Conservation (phyloP, 2,329 filamentous ascomycete species). For the Colletotrichum caudatum region DNA sequence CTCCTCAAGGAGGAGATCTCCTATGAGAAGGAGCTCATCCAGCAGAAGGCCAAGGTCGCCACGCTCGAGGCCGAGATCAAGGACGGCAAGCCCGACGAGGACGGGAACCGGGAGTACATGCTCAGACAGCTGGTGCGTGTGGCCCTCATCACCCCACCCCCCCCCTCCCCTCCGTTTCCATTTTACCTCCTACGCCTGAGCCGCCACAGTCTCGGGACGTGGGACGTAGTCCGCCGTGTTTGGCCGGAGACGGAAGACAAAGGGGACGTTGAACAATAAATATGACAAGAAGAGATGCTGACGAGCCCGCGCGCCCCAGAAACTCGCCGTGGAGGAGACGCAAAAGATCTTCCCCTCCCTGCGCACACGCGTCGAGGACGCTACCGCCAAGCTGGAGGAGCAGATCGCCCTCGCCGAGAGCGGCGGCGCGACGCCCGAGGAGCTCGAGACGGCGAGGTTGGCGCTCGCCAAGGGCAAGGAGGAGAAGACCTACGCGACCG, state of each 20-base stretch:
- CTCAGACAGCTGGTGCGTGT: constrained; percentile 85
- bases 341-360: constrained; percentile 83
- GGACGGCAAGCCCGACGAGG: constrained; percentile 63
- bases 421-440: constrained; percentile 58
- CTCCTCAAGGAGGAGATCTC: constrained; percentile 92
- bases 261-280: too few relatives aligned
- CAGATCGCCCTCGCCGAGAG: constrained; percentile 75
- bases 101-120: constrained; percentile 81
- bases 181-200: background rate
- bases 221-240: background rate
- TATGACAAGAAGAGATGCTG: background rate
- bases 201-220: constrained; percentile 6
- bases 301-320: constrained; percentile 60
- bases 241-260: background rate
- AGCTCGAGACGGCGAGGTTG: constrained; percentile 68
- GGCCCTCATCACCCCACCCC: too few relatives aligned
- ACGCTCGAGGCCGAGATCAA: constrained; percentile 73
- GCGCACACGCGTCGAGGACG: constrained; percentile 76
- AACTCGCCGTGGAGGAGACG: constrained; percentile 87
- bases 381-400: constrained; percentile 79
- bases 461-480: constrained; percentile 64
- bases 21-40: constrained; percentile 86
- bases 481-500: constrained; percentile 43
- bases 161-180: background rate
- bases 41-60: constrained; percentile 79